These are phyloP conservation scores for Kazachstania taianensis DNA, from an alignment of 805 yeast genomes.

Conservation along the genomic window DNA sequence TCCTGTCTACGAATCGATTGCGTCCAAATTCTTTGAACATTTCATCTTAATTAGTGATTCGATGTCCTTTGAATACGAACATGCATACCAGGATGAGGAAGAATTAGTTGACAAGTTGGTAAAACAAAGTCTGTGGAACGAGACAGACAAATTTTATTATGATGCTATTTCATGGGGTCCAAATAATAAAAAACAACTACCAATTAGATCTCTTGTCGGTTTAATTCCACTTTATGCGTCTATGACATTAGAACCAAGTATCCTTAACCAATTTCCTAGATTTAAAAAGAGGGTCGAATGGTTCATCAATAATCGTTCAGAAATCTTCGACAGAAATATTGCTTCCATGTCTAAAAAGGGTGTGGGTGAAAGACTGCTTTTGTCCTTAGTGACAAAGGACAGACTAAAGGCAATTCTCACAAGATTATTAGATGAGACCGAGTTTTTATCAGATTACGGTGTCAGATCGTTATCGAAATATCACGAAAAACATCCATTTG, in stretches of 20 bases:
- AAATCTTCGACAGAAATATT: slow-evolving; percentile 69
- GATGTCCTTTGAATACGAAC: slow-evolving; percentile 55
- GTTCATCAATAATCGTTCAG: slow-evolving; percentile 64
- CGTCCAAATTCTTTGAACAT: slow-evolving; percentile 90
- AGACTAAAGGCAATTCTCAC: slow-evolving; percentile 65
- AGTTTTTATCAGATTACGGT: slow-evolving; percentile 77
- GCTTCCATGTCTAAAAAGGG: slow-evolving; percentile 82
- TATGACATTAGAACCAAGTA: slow-evolving; percentile 77
- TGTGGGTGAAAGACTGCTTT: slow-evolving; percentile 67
- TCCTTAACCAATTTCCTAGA: slow-evolving; percentile 66
- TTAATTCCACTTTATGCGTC: slow-evolving; percentile 86
- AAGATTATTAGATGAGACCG: slow-evolving; percentile 76
- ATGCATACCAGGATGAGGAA: slow-evolving; percentile 21
- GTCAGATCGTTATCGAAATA: slow-evolving; percentile 79
- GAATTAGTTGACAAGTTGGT: slow-evolving; percentile 32
- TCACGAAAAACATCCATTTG: slow-evolving; percentile 77
- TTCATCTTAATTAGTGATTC: slow-evolving; percentile 88
- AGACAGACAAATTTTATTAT: slow-evolving; percentile 76
- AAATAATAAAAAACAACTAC: slow-evolving; percentile 56
- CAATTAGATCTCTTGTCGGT: slow-evolving; percentile 84
- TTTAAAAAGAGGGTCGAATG: slow-evolving; percentile 77
- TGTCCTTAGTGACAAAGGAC: slow-evolving; percentile 74
- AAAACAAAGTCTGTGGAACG: slow-evolving; percentile 77
- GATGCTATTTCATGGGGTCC: slow-evolving; percentile 83
- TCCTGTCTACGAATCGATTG: slow-evolving; percentile 84